Conservation (phyloP, 2,329 filamentous ascomycete genomes). For the Penicillium thymicola region DNA sequence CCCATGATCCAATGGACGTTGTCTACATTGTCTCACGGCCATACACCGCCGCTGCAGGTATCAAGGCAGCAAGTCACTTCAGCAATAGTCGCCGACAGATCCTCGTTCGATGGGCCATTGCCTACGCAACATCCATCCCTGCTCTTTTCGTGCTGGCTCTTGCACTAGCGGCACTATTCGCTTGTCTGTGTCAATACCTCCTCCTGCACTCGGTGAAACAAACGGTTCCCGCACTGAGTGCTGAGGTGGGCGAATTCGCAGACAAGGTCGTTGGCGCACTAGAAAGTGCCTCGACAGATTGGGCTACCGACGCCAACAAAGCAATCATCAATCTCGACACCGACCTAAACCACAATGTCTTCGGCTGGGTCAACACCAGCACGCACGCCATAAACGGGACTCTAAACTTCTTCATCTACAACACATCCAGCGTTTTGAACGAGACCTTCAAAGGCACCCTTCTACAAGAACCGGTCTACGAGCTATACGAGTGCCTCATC, state of each 20-base stretch:
- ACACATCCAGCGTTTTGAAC: constrained; percentile 72
- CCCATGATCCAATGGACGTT: constrained; percentile 78
- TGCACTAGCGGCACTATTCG: constrained; percentile 75
- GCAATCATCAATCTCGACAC: constrained; percentile 63
- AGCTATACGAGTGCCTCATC: constrained; percentile 82
- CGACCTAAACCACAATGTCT: constrained; percentile 78
- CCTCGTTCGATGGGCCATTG: constrained; percentile 75
- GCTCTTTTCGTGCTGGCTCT: constrained; percentile 85
- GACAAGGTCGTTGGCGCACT: constrained; percentile 71
- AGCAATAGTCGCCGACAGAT: constrained; percentile 62
- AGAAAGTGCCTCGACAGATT: constrained; percentile 68
- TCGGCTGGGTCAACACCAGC: constrained; percentile 82
- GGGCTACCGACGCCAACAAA: constrained; percentile 72
- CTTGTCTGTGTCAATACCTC: constrained; percentile 77
- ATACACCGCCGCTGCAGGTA: constrained; percentile 67
- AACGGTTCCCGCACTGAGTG: constrained; percentile 70
- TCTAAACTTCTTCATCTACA: constrained; percentile 73
- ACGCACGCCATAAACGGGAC: constrained; percentile 82
- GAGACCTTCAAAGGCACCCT: constrained; percentile 77
- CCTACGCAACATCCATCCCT: constrained; percentile 80
- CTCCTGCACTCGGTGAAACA: constrained; percentile 71
- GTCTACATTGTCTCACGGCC: constrained; percentile 84
- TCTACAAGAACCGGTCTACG: constrained; percentile 72
- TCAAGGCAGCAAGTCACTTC: constrained; percentile 66
- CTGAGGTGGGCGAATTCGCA: constrained; percentile 74